Evolutionary conservation across 2,329 filamentous ascomycete species (phyloP), one percentile per base, ranked within the genome.

Genomic region (Chaetomium sp.): DNA sequence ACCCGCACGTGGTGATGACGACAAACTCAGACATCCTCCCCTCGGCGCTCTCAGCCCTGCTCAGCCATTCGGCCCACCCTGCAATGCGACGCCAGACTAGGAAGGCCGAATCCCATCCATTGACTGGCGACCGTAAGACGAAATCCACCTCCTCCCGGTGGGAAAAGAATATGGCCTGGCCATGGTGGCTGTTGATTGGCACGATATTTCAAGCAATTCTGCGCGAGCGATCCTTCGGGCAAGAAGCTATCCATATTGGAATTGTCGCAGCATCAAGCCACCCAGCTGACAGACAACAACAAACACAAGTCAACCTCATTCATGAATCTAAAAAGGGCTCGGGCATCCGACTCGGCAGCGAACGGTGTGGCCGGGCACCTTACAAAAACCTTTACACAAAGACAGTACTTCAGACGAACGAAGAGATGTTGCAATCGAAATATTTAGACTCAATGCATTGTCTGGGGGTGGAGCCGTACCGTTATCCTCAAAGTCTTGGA

Each of bases 391-490:
- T 12, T 35, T 16, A 10, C n/a, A n/a, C n/a, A n/a, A n/a, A n/a
- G 29, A 16, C 12, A 3, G 21, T 21, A 55, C 47, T 54, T 55
- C 54, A 45, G 58, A 55, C 31, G 58, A 55, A 57, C 54, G 6
- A 31, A 19, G 10, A 25, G 12, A 55, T 27, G 57, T 50, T 21
- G 35, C 49, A 50, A 49, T 42, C 8, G 57, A 58, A 47, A 47
- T 29, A 16, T 63, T 65, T 62, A 27, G 64, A 67, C 25, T 54
- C 35, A 29, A 54, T 31, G 63, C 62, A 64, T 62, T 25, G 38
- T 53, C 56, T 21, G 51, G 12, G 21, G 56, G 31, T 10, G 29
- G 31, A 23, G 49, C 42, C 51, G 60, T 45, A 59, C 60, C 64
- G 38, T n/a, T 21, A n/a, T 57, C 51, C 16, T 56, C 29, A 4